Conservation (phyloP, 768 basidiomycete species). For the Mrakia blollopis region DNA sequence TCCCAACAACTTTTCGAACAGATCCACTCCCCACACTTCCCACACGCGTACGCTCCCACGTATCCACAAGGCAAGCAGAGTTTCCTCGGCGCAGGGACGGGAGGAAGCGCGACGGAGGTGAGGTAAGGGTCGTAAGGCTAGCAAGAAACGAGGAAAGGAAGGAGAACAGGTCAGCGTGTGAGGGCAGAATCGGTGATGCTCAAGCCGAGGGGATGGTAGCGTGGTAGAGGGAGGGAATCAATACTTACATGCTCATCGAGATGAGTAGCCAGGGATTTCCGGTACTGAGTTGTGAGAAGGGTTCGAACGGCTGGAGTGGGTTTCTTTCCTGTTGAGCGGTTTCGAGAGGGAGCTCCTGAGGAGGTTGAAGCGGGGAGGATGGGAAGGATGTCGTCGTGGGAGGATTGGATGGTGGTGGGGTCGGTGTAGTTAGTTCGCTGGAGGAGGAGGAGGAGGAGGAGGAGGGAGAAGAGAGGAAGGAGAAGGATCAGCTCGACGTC, state of each 20-base stretch:
- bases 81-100: constrained; percentile 2
- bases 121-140: constrained; percentile 12
- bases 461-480: neutral
- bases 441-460: neutral
- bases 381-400: neutral
- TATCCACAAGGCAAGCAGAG: constrained; percentile 9
- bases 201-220: neutral
- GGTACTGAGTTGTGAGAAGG: constrained; percentile 13
- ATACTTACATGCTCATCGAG: neutral
- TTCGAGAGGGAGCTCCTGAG: neutral
- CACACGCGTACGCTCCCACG: constrained; percentile 5
- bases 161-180: neutral
- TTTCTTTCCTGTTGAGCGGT: constrained; percentile 1
- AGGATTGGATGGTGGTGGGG: neutral
- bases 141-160: neutral
- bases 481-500: neutral
- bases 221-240: neutral
- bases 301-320: constrained; percentile 1
- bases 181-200: neutral
- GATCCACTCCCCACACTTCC: constrained; percentile 7
- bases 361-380: neutral
- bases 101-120: neutral
- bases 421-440: constrained; percentile 18
- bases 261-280: neutral
- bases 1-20: constrained; percentile 3